Evolutionary conservation across 805 yeast species (phyloP), one percentile per base, ranked within the genome.

Genomic region (Metschnikowia corniflorae): DNA sequence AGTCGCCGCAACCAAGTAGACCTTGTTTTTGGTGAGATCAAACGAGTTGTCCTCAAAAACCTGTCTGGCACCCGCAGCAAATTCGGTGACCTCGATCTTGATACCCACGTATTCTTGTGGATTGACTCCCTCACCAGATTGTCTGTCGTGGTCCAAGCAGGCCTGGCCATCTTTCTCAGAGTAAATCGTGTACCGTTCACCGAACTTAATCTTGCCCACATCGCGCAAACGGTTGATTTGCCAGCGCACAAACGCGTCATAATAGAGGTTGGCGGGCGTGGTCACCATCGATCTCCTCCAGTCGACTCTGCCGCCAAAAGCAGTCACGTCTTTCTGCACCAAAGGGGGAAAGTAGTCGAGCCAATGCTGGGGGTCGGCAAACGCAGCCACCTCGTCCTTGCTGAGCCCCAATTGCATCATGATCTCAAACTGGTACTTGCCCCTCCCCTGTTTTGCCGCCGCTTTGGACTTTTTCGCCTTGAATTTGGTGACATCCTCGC

Each of bases 161-260:
- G 98, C 94, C 73, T 93, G 98, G 48, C 97, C 97, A 66, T 93
- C 98, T 68, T 86, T 91, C 60, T 88, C 95, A 27, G 97, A 89
- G 69, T 86, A 93, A 55, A 93, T 86, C 50, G 98, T 93, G 73
- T 88, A 86, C 70, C 98, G 82, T 71, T 91, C 95, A 64, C 98
- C 98, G 53, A 93, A 93, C 71, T 91, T 93, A 69, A 93, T 88
- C 68, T 87, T 91, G 47, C 91, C 95, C 41, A 74, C 67, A 31
- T 78, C 88, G 70, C 80, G 86, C 61, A 93, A 78, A 58, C 82
- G 73, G 66, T 82, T 86, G 79, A 93, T 86, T 66, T 88, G 96
- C 98, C 98, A 93, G 71, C 91, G 80, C 39, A 91, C 81, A 58
- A 93, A 93, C 5, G 53, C 53, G 60, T 93, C 97, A 57, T 88